phyloP scores from a whole-genome alignment of 352 stramenopile species.

The Phytophthora pini region DNA sequence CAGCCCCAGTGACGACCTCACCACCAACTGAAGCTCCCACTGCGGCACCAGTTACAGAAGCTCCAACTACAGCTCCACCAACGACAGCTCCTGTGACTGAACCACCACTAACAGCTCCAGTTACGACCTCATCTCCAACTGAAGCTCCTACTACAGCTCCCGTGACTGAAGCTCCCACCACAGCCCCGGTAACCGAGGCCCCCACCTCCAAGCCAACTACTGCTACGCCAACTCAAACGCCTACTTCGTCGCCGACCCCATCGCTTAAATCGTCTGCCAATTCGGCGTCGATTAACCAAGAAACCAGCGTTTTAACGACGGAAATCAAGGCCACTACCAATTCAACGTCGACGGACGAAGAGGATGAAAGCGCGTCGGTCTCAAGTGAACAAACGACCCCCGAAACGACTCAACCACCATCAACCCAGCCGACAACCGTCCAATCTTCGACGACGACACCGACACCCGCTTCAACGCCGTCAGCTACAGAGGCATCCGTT shows the following conservation, averaged over 20 bases:
- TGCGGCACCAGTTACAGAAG: background rate
- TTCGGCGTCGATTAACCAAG: conserved; percentile 3
- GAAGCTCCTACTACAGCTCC: conserved; percentile 1
- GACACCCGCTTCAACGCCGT: conserved; percentile 12
- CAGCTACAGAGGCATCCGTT: conserved; percentile 21
- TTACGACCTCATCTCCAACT: conserved; percentile 1
- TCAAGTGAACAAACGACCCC: conserved; percentile 6
- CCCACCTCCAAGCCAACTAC: background rate
- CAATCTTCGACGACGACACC: conserved; percentile 9
- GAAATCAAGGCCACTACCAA: background rate
- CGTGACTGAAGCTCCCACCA: background rate
- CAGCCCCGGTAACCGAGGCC: background rate
- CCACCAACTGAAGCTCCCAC: background rate
- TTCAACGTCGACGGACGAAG: conserved; percentile 1
- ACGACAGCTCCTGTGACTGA: conserved; percentile 3
- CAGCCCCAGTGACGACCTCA: conserved; percentile 7
- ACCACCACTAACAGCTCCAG: conserved; percentile 2
- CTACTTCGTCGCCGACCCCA: conserved; percentile 2
- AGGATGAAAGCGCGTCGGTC: background rate
- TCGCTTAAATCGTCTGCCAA: conserved; percentile 1
- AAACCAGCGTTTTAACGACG: background rate
- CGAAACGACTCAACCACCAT: conserved; percentile 9
- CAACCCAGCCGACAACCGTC: conserved; percentile 1
- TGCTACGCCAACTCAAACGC: background rate
- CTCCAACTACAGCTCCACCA: background rate